A percentile compares a stretch with the other conserved stretches of the same genome.
phyloP scores from a whole-genome alignment of 2,329 filamentous ascomycete species.

The Zymoseptoria passerinii region DNA sequence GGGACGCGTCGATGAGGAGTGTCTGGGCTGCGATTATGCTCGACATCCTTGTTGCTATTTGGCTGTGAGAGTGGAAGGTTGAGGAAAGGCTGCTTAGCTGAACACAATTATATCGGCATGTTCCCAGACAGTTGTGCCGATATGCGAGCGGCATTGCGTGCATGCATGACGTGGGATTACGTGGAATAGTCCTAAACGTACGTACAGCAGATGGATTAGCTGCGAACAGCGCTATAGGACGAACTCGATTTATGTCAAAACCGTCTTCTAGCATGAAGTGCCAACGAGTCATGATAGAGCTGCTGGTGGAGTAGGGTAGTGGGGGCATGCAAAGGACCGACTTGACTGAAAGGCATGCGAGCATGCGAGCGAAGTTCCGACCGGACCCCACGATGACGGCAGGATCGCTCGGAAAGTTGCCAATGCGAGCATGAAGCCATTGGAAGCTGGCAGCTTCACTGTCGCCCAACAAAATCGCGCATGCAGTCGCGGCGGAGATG shows the following conservation, averaged over 20 bases:
- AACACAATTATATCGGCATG: neutral
- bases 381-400: neutral
- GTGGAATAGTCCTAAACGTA: neutral
- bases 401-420: neutral
- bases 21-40: neutral
- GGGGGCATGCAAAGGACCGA: too few relatives aligned
- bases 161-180: neutral
- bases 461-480: neutral
- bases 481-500: neutral
- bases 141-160: neutral
- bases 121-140: neutral
- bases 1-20: neutral
- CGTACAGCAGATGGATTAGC: neutral
- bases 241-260: neutral
- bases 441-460: neutral
- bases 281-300: neutral
- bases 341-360: neutral
- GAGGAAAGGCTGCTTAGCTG: neutral
- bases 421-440: neutral
- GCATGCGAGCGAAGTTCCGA: neutral
- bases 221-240: neutral
- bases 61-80: neutral
- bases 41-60: neutral
- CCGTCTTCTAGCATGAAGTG: neutral
- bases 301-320: neutral